A percentile compares a stretch with the other conserved stretches of the same genome.
Conservation (phyloP, 164 flowering plant species). For the Piper longum region DNA sequence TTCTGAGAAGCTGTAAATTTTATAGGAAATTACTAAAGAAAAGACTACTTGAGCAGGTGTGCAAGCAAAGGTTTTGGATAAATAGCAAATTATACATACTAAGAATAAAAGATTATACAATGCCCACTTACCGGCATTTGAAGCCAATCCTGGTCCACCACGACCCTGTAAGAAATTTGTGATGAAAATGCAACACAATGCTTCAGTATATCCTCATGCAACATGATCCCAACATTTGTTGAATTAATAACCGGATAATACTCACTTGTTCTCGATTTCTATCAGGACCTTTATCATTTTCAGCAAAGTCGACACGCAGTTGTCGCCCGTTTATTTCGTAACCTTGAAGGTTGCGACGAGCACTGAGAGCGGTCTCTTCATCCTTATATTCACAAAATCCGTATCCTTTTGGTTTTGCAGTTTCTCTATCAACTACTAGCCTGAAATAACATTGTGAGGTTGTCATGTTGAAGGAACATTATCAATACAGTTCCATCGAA, state of each 20-base stretch:
- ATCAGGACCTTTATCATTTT: constrained; percentile 86
- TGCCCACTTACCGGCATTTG: constrained; percentile 48
- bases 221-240: neutral
- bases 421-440: constrained; percentile 90
- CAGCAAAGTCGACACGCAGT: constrained; percentile 94
- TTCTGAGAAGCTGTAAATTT: constrained; percentile 35
- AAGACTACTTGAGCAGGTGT: neutral
- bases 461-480: neutral
- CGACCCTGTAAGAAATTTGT: constrained; percentile 57
- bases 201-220: neutral
- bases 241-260: too few species aligned
- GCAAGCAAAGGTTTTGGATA: neutral
- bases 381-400: constrained; percentile 99
- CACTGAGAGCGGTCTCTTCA: constrained; percentile 96
- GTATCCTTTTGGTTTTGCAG: constrained; percentile 98
- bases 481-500: too few species aligned
- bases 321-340: constrained; percentile 98
- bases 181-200: neutral
- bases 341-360: constrained; percentile 98
- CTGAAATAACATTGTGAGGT: constrained; percentile 25
- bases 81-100: neutral
- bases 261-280: constrained; percentile 73
- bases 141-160: constrained; percentile 78
- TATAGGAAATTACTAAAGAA: neutral
- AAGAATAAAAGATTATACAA: neutral